phyloP scores from a whole-genome alignment of 2,329 filamentous ascomycete genomes.

The Fusarium virguliforme region DNA sequence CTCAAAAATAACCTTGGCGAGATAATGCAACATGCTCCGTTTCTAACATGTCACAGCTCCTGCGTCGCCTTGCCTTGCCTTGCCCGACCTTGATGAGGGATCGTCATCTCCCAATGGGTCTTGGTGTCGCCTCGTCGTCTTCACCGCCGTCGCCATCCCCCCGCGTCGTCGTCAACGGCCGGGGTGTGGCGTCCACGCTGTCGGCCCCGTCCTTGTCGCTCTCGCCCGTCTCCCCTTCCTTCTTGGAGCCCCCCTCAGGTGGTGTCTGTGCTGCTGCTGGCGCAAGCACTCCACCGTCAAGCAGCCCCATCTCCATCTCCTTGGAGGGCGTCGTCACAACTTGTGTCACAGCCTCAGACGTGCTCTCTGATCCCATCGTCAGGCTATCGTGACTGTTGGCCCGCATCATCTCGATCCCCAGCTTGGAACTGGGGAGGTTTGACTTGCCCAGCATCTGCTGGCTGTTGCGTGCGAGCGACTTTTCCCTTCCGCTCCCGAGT shows the following conservation, averaged over 20 bases:
- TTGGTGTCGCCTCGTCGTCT: slow-evolving; percentile 61
- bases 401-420: slow-evolving; percentile 98
- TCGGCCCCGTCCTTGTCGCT: slow-evolving; percentile 34
- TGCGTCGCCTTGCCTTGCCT: slow-evolving; percentile 15
- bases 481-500: slow-evolving; percentile 69
- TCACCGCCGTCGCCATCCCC: slow-evolving; percentile 28
- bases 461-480: slow-evolving; percentile 65
- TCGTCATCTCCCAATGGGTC: slow-evolving; percentile 52
- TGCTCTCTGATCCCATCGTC: slow-evolving; percentile 66
- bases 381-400: slow-evolving; percentile 94
- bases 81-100: neutral
- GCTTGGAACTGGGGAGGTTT: slow-evolving; percentile 83
- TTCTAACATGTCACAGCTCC: slow-evolving; percentile 11
- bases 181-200: slow-evolving; percentile 64
- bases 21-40: slow-evolving; percentile 13
- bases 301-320: slow-evolving; percentile 56
- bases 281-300: slow-evolving; percentile 41
- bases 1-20: slow-evolving; percentile 2
- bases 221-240: slow-evolving; percentile 23
- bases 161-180: slow-evolving; percentile 52
- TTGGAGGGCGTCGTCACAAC: slow-evolving; percentile 66
- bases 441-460: slow-evolving; percentile 63
- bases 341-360: slow-evolving; percentile 68
- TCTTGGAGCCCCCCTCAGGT: slow-evolving; percentile 42
- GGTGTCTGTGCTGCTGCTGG: slow-evolving; percentile 45